phyloP scores from a whole-genome alignment of 495 filamentous ascomycete genomes.

The Aspergillus carlsbadensis region DNA sequence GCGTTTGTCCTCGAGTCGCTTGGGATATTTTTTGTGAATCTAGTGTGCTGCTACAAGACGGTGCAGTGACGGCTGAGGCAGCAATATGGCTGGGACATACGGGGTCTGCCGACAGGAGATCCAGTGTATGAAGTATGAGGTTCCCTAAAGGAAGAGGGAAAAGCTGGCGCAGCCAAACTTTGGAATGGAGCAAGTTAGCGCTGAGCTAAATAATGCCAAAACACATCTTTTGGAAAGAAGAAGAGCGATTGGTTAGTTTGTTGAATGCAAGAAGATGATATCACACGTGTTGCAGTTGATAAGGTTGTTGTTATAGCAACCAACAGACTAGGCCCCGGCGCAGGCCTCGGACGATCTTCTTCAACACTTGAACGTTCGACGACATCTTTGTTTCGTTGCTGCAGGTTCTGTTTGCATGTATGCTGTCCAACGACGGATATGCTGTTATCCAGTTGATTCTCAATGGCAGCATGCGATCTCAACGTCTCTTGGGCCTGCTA shows the following conservation, averaged over 20 bases:
- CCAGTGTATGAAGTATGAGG: no score
- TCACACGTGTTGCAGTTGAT: conserved; percentile 7
- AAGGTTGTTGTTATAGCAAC: conserved; percentile 5
- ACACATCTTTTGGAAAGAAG: neutral
- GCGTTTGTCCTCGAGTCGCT: conserved; percentile 39
- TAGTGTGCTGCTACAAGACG: conserved; percentile 28
- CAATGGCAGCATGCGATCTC: conserved; percentile 42
- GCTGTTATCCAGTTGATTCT: neutral
- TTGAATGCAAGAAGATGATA: neutral
- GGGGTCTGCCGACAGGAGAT: no score
- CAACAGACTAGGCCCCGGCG: neutral
- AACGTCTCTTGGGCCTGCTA: conserved; percentile 35
- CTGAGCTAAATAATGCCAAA: neutral
- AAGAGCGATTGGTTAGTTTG: neutral
- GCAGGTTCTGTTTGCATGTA: neutral
- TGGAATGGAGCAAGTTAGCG: no score
- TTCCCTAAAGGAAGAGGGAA: no score
- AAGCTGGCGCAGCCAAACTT: no score
- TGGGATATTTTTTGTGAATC: conserved; percentile 32
- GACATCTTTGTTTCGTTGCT: neutral
- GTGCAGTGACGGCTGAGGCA: conserved; percentile 9
- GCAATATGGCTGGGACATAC: neutral
- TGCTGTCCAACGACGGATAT: neutral
- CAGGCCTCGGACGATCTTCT: neutral
- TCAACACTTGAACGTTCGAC: neutral